Base-by-base conservation (phyloP, 192 early-diverging fungal genomes). In the Rhizophagus clarus region DNA sequence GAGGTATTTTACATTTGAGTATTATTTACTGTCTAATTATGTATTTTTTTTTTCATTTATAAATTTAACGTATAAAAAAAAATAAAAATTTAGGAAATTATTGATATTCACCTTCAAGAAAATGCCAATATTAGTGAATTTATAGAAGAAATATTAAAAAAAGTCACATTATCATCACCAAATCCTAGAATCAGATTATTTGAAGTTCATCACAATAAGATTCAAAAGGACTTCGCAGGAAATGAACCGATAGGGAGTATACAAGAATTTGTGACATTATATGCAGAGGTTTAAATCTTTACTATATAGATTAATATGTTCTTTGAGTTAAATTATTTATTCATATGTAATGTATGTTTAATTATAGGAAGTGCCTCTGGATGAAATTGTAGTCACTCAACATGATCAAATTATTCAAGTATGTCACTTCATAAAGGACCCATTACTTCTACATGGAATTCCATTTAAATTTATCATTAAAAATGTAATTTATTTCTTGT, bases 391-490 rank as follows among this genome's bases (percentile, higher is more conserved):
- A 40, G 37, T 7, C 4, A 40, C 5, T 40, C 37, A 40, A 40
- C 8, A 40, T 40, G 37, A 40, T 40, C 37, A 0, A 40, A 40
- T 40, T 40, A 40, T 40, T 5, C 37, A 40, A 40, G 8, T 40
- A 40, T 6, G 37, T 40, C 37, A 40, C 8, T 97, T 93, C 82
- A 85, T 87, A 64, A 89, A 92, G 74, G 93, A 96, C 26, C 83
- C 91, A 22, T 42, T 67, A 11, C 88, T 89, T 45, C 81, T 88
- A 8, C 95, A 98, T 82, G 89, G 96, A 60, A 86, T 95, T 45
- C 97, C 97, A 28, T 97, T 99, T 86, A 85, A 85, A 74, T 93
- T 98, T 75, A 79, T 90, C 34, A 80, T 95, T 42, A 88, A 85
- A 34, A 80, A 86, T 15, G 85, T 86, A 84, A 67, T 31, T 67